Conservation (phyloP, 2,329 filamentous ascomycete species). For the Pyrenophora graminea region DNA sequence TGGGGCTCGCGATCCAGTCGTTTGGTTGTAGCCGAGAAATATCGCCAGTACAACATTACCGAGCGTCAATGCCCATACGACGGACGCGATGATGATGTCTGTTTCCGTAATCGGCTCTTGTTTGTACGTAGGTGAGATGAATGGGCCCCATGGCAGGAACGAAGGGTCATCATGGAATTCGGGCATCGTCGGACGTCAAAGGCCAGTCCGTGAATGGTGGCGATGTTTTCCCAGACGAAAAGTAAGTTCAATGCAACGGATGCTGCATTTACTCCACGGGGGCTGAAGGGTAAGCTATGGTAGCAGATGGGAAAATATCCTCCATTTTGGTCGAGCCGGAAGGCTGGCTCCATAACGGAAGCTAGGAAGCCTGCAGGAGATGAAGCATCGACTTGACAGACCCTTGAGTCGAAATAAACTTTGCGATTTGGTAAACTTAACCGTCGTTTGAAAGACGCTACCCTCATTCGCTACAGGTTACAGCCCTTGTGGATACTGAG, state of each 20-base stretch:
- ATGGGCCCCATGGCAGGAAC: slow-evolving; percentile 32
- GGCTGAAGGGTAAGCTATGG: neutral
- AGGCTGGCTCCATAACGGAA: slow-evolving; percentile 14
- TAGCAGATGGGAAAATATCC: neutral
- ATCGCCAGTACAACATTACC: slow-evolving; percentile 34
- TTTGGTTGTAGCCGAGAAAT: slow-evolving; percentile 41
- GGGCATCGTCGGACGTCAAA: slow-evolving; percentile 15
- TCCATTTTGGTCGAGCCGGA: slow-evolving; percentile 17
- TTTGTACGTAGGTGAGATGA: slow-evolving; percentile 28
- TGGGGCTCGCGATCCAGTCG: slow-evolving; percentile 30
- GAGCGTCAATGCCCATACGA: slow-evolving; percentile 37
- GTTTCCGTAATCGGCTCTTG: slow-evolving; percentile 34
- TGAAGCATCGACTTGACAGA: slow-evolving; percentile 14
- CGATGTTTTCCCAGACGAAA: neutral
- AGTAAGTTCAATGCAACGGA: neutral
- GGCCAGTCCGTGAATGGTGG: neutral
- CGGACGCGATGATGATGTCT: slow-evolving; percentile 40
- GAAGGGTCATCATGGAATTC: slow-evolving; percentile 23
- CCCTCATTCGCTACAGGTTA: slow-evolving; percentile 5
- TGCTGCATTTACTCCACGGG: slow-evolving; percentile 4
- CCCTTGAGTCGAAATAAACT: slow-evolving; percentile 27
- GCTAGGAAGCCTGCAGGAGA: slow-evolving; percentile 22
- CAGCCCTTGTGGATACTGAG: slow-evolving; percentile 1
- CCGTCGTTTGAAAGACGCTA: neutral
- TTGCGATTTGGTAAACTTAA: slow-evolving; percentile 6